A percentile compares a stretch with the other conserved stretches of the same genome.
These are phyloP conservation scores for Aspergillus cristatus DNA, from an alignment of 495 filamentous ascomycete genomes.

Conservation along the genomic window DNA sequence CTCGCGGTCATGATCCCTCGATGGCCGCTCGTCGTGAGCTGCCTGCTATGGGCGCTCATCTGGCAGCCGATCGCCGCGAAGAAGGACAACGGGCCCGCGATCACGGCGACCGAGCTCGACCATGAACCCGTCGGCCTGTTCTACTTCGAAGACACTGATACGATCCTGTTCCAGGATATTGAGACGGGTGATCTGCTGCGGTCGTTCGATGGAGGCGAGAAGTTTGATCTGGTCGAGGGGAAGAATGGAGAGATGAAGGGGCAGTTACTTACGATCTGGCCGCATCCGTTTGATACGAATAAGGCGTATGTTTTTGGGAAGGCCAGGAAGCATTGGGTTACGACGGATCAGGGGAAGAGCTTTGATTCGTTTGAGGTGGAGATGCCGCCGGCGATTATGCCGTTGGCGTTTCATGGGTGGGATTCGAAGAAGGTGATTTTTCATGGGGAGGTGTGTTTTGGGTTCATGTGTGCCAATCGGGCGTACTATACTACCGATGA, in stretches of 20 bases:
- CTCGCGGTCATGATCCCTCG: conserved; percentile 30
- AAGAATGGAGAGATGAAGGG: conserved; percentile 47
- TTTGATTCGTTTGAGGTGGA: conserved; percentile 66
- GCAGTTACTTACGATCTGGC: conserved; percentile 46
- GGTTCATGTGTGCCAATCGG: conserved; percentile 29
- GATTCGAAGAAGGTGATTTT: conserved; percentile 79
- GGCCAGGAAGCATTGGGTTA: conserved; percentile 64
- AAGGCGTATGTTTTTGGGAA: conserved; percentile 68
- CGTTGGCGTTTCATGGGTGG: conserved; percentile 66
- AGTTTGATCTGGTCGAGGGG: conserved; percentile 57
- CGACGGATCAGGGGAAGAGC: conserved; percentile 64
- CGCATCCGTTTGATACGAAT: conserved; percentile 68
- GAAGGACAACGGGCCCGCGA: conserved; percentile 39
- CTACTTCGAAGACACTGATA: conserved; percentile 84
- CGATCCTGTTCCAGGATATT: conserved; percentile 55
- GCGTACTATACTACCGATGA: conserved; percentile 77
- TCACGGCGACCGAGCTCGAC: conserved; percentile 50
- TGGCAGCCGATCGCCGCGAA: conserved; percentile 28
- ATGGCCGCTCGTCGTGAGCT: conserved; percentile 31
- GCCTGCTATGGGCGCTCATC: conserved; percentile 26
- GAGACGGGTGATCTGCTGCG: conserved; percentile 50
- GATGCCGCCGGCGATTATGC: conserved; percentile 31
- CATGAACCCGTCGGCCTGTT: conserved; percentile 53
- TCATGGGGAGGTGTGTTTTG: conserved; percentile 55
- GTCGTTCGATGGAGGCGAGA: conserved; percentile 67